Evolutionary conservation across 1,284 basidiomycete genomes (phyloP), one percentile per base, ranked within the genome.

Genomic region (Cutaneotrichosporon arboriforme): DNA sequence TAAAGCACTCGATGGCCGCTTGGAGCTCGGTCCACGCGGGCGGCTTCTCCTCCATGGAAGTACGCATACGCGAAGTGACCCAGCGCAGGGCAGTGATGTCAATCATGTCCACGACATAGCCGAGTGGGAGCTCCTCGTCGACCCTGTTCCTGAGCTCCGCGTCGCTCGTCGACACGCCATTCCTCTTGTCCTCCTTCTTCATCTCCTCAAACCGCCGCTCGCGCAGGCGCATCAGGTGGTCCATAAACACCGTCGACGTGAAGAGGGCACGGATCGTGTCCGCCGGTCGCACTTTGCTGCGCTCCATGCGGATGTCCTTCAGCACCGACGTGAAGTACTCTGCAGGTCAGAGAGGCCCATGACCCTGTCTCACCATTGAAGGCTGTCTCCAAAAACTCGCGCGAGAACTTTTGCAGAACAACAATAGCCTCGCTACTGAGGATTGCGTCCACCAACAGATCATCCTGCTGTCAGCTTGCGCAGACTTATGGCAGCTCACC

Each of bases 1-100:
- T 90, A 58, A 96, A 83, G 73, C 90, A 93, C 65, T 93, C 88
- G 62, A 94, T 83, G 41, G 89, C 88, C n/a, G 90, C 88, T 72
- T 96, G 89, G 31, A 97, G 78, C 67, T 94, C 91, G n/a, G 83
- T 88, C 90, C 89, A 93, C 52, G 84, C 78, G 65, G 89, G 88
- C 31, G 91, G 90, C 87, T 90, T 91, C 62, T 91, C 89, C 57
- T 96, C 90, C 51, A 90, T 81, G 1, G 90, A 85, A 52, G 83
- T 83, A 48, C 84, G 82, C 85, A 96, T 91, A n/a, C 90, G 82
- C 62, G 80, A 83, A 48, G 91, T 81, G 9, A 94, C 85, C 87
- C 89, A 97, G 17, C 84, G 79, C 50, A 96, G 87, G 80, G 88
- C 89, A 42, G 81, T 79, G 49, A 89, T 81, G 66, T 97, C 88